Conservation (phyloP, 441 rosid species). For the Aleurites moluccanus region DNA sequence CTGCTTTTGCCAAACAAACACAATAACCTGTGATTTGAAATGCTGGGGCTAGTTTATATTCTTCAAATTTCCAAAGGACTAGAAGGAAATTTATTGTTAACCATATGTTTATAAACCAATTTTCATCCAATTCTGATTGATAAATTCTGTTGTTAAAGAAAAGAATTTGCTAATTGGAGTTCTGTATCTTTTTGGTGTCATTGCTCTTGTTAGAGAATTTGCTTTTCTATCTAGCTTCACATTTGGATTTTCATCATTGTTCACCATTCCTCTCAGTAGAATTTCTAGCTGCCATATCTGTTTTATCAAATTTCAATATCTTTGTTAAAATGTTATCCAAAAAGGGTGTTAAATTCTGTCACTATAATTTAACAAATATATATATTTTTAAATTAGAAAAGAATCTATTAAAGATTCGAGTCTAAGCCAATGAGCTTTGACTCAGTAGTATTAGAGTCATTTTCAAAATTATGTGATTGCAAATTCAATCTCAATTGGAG, state of each 20-base stretch:
- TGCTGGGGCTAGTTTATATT: conserved; percentile 31
- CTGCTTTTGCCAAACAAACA: conserved; percentile 74
- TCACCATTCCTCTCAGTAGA: conserved; percentile 74
- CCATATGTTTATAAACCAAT: conserved; percentile 64
- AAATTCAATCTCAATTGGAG: no score
- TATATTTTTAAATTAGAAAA: no score
- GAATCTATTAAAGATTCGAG: no score
- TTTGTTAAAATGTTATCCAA: no score
- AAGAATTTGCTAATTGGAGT: conserved; percentile 54
- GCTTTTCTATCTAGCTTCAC: conserved; percentile 31
- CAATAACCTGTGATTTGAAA: conserved; percentile 74
- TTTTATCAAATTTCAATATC: background rate
- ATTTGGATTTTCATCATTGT: conserved; percentile 34
- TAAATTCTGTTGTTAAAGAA: conserved; percentile 40
- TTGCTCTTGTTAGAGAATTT: conserved; percentile 57
- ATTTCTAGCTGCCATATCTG: conserved; percentile 93
- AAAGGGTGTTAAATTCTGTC: no score
- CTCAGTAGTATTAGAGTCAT: no score
- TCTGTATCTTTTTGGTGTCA: conserved; percentile 75
- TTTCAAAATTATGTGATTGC: no score
- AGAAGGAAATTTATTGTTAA: conserved; percentile 42
- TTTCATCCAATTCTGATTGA: conserved; percentile 62
- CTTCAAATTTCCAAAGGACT: conserved; percentile 53
- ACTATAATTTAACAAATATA: no score
- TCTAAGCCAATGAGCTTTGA: no score